Conservation (phyloP, 805 yeast species). For the Candida boidinii region DNA sequence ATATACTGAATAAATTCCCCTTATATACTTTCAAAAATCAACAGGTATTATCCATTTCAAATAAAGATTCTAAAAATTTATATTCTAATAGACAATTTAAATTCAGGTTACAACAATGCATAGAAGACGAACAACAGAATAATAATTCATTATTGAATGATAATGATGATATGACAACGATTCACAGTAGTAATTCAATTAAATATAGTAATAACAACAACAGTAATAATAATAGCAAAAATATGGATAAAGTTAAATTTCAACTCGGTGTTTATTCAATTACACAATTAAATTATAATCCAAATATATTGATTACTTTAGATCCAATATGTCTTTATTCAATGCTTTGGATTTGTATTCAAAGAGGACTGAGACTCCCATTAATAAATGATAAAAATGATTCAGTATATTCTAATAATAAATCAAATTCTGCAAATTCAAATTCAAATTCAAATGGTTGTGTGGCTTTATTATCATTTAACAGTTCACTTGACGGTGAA, state of each 20-base stretch:
- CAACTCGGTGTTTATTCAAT: constrained; percentile 48
- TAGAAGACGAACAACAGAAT: constrained; percentile 12
- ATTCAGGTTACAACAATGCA: constrained; percentile 4
- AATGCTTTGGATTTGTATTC: constrained; percentile 36
- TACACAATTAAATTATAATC: constrained; percentile 20
- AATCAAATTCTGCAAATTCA: not conserved
- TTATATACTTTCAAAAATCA: constrained; percentile 30
- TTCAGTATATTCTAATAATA: too few species aligned
- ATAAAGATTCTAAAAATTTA: constrained; percentile 2
- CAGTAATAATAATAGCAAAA: too few species aligned
- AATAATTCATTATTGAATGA: constrained; percentile 12
- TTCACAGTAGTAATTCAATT: constrained; percentile 3
- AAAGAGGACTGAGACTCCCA: constrained; percentile 37
- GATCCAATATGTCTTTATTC: constrained; percentile 51
- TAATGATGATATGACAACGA: constrained; percentile 12
- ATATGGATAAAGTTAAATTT: constrained; percentile 29
- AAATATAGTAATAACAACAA: constrained; percentile 5
- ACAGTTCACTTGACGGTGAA: constrained; percentile 38
- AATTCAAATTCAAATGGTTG: constrained; percentile 17
- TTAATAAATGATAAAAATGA: constrained; percentile 5
- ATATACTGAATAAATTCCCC: constrained; percentile 46
- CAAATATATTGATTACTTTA: constrained; percentile 31
- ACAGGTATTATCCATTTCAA: constrained; percentile 19
- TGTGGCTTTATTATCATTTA: constrained; percentile 36
- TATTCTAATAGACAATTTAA: constrained; percentile 15